phyloP scores from a whole-genome alignment of 208 protist genomes.

The Herpetomonas samuelpessoai region DNA sequence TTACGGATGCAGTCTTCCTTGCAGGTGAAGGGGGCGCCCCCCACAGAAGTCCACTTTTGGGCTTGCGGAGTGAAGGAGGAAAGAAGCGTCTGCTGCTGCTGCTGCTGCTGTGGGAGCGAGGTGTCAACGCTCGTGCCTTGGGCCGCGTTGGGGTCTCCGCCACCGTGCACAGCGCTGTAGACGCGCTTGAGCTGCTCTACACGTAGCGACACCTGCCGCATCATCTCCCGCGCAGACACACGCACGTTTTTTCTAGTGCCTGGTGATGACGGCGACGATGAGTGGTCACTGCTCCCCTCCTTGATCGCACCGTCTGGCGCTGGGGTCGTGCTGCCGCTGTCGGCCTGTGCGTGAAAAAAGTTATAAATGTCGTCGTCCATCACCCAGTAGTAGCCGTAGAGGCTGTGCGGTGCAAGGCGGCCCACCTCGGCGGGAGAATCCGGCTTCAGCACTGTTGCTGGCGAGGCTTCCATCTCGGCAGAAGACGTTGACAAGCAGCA shows the following conservation, averaged over 20 bases:
- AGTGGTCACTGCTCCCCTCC: background rate
- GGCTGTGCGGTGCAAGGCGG: conserved; percentile 30
- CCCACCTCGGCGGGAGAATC: background rate
- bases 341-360: conserved; percentile 31
- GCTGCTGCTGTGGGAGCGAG: background rate
- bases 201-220: conserved; percentile 46
- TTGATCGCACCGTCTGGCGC: background rate
- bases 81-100: background rate
- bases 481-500: background rate
- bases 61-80: conserved; percentile 1
- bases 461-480: background rate
- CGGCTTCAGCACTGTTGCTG: background rate
- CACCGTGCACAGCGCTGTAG: conserved; percentile 17
- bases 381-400: conserved; percentile 78
- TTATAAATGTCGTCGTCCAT: conserved; percentile 87
- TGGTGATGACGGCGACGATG: background rate
- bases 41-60: conserved; percentile 3
- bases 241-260: conserved; percentile 26
- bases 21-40: conserved; percentile 25
- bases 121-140: background rate
- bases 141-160: conserved; percentile 10
- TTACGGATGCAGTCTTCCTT: conserved; percentile 31
- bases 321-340: background rate
- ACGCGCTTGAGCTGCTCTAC: conserved; percentile 34
- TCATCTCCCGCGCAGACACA: conserved; percentile 54